Evolutionary conservation across 768 basidiomycete genomes (phyloP).

Genomic region (Trametes punicea): DNA sequence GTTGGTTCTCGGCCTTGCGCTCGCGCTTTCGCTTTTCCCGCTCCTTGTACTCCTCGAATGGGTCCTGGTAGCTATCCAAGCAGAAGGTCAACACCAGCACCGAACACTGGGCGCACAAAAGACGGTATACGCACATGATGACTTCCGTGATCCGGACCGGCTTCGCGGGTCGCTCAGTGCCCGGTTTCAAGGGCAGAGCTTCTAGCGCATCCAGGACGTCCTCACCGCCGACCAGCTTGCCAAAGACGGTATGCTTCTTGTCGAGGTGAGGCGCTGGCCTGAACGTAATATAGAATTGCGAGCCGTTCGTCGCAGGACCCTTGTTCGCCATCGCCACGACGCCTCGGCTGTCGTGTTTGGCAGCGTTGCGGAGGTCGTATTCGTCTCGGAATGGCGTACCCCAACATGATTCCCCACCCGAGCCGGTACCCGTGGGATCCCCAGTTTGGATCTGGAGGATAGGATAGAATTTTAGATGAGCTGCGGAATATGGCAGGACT

Average conservation of each 20-base stretch:
- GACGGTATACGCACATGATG: conserved; percentile 59
- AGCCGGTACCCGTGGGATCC: conserved; percentile 93
- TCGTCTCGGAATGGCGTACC: conserved; percentile 96
- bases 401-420: conserved; percentile 93
- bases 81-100: background rate
- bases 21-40: conserved; percentile 79
- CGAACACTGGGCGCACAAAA: background rate
- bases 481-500: too few relatives aligned
- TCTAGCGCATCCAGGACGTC: conserved; percentile 86
- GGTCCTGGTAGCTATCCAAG: conserved; percentile 75
- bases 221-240: conserved; percentile 94
- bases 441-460: conserved; percentile 99
- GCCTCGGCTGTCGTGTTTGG: conserved; percentile 82
- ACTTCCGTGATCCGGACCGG: conserved; percentile 83
- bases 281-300: conserved; percentile 95
- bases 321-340: conserved; percentile 94
- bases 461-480: too few relatives aligned
- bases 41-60: conserved; percentile 89
- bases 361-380: conserved; percentile 82
- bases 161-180: conserved; percentile 84
- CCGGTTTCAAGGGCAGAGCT: conserved; percentile 72
- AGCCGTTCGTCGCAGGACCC: conserved; percentile 88
- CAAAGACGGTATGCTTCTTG: conserved; percentile 94
- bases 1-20: conserved; percentile 43
- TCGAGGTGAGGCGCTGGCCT: conserved; percentile 79